Evolutionary conservation across 2,329 filamentous ascomycete genomes (phyloP), one percentile per base, ranked within the genome.

Genomic region (Sclerotinia subarctica): DNA sequence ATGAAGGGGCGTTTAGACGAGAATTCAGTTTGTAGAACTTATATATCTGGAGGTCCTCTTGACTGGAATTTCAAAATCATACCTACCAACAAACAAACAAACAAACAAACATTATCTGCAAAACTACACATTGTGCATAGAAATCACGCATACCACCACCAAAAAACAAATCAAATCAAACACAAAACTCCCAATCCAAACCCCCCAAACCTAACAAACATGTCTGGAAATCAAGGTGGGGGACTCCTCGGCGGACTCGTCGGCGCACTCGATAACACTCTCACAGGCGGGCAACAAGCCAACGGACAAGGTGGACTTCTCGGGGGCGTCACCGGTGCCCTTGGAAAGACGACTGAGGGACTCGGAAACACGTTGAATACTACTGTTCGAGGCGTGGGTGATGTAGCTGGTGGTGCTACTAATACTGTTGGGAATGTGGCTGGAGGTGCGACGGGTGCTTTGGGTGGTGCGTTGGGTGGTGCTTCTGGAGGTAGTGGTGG

Each of bases 281-380:
- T 80, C 60, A 79, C 78, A 24, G 79, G 79, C 53, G 79, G 78
- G 66, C 77, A 79, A 44, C 74, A 80, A 69, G 75, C 76, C 26
- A 65, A 79, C 38, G 78, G 78, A 51, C 76, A 80, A 69, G 79
- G 79, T 13, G 79, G 79, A 1, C 72, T 80, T 19, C 70, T 80
- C 51, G 78, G 79, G 6, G 73, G 76, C 24, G 74, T 76, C 3
- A 73, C 72, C 52, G 67, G 68, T 17, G 72, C 78, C 11, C 73
- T 79, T 19, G 75, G 74, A 44, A 78, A 79, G 68, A 78, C 78
- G 7, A 77, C 78, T 15, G 75, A 79, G 60, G 76, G 78, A 15
- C 75, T 76, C 5, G 77, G 78, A 19, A 76, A 78, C 38, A 72
- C 74, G 3, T 74, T 75, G 1, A 77, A 77, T 4, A 72, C 75